A percentile compares a stretch with the other conserved stretches of the same genome.
Evolutionary conservation across 352 stramenopile genomes (phyloP).

Genomic region (Poterioochromonas sp.): DNA sequence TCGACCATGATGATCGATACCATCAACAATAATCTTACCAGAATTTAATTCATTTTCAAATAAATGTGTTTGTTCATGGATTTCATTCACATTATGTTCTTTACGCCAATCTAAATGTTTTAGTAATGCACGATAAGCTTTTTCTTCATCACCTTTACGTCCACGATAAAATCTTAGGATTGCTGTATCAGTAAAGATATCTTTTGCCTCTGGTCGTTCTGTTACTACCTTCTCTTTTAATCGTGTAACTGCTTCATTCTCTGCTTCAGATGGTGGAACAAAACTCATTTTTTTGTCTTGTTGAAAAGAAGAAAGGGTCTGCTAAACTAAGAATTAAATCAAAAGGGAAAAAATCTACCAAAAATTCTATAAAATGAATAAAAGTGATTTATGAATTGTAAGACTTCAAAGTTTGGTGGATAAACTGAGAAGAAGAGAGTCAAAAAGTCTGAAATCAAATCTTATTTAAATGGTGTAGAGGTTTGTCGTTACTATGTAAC

Average conservation of each 20-base stretch:
- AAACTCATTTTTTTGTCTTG: constrained; percentile 1
- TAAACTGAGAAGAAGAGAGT: too few relatives aligned
- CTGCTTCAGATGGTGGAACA: constrained; percentile 18
- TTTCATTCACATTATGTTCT: constrained; percentile 28
- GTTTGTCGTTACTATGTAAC: too few relatives aligned
- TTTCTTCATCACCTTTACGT: neutral
- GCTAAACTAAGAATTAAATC: neutral
- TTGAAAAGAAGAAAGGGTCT: neutral
- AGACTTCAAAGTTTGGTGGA: too few relatives aligned
- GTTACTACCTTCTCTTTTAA: neutral
- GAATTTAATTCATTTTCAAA: constrained; percentile 9
- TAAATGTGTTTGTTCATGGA: neutral
- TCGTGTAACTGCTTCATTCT: neutral
- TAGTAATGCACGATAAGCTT: constrained; percentile 12
- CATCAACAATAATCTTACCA: neutral
- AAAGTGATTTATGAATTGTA: too few relatives aligned
- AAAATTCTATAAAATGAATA: too few relatives aligned
- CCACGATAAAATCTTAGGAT: constrained; percentile 25
- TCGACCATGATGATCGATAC: neutral
- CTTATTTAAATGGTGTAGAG: too few relatives aligned
- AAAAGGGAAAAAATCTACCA: too few relatives aligned
- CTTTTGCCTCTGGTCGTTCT: neutral
- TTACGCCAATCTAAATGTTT: constrained; percentile 21
- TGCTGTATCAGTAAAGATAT: constrained; percentile 1
- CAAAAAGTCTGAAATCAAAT: too few relatives aligned